Conservation (phyloP, 1,284 basidiomycete genomes). For the Xanthoconium separans region DNA sequence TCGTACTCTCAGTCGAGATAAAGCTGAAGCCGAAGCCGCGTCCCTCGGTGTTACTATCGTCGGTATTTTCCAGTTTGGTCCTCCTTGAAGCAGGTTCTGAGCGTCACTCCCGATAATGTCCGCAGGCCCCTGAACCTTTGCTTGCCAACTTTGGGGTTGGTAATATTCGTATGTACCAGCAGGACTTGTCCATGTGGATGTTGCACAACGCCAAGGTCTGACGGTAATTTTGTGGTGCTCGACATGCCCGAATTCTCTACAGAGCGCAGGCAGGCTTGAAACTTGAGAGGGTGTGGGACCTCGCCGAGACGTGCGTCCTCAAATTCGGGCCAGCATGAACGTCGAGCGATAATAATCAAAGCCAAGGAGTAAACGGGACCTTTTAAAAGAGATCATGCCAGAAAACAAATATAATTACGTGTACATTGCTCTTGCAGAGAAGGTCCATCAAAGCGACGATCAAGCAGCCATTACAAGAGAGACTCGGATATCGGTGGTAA, state of each 20-base stretch:
- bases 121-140: slow-evolving; percentile 35
- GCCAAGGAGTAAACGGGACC: no score
- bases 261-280: slow-evolving; percentile 15
- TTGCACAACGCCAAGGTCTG: slow-evolving; percentile 25
- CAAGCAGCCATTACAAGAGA: no score
- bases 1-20: slow-evolving; percentile 16
- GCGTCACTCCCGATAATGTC: background rate
- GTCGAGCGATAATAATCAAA: no score
- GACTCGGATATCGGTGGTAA: no score
- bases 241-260: background rate
- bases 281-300: slow-evolving; percentile 37
- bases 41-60: slow-evolving; percentile 18
- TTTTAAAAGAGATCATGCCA: no score
- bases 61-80: background rate
- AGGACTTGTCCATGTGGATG: slow-evolving; percentile 34
- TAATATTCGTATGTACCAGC: slow-evolving; percentile 27
- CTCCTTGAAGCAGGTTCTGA: background rate
- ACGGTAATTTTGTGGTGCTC: background rate
- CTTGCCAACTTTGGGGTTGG: slow-evolving; percentile 38
- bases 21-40: slow-evolving; percentile 13
- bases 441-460: no score
- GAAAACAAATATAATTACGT: no score
- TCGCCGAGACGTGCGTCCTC: slow-evolving; percentile 29
- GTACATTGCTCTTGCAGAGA: no score
- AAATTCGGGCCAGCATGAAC: slow-evolving; percentile 26